Conservation (phyloP, 768 basidiomycete genomes). For the Lentinula raphanica region DNA sequence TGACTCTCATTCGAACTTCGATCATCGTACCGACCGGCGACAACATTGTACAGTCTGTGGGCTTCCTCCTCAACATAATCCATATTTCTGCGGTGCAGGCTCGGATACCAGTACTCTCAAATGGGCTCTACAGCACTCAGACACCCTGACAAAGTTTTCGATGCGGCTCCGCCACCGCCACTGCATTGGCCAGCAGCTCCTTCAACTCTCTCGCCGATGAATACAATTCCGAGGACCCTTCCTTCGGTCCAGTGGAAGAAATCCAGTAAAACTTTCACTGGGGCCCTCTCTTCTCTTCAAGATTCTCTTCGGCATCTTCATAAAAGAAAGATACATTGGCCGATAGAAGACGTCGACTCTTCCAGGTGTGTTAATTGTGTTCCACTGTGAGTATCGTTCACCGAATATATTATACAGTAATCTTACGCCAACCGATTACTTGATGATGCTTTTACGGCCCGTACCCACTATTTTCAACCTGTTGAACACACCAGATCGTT, state of each 20-base stretch:
- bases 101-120: too few species aligned
- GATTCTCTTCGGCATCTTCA: neutral
- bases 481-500: constrained; percentile 9
- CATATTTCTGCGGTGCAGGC: too few species aligned
- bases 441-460: constrained; percentile 11
- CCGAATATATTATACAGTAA: neutral
- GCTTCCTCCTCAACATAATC: too few species aligned
- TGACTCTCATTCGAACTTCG: too few species aligned
- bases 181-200: neutral
- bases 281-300: neutral
- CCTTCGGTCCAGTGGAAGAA: neutral
- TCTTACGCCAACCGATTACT: constrained; percentile 11
- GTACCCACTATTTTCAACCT: constrained; percentile 16
- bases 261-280: neutral
- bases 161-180: neutral
- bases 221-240: neutral
- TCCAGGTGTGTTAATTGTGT: neutral
- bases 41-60: too few species aligned
- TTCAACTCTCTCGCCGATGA: neutral
- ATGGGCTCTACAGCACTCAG: neutral
- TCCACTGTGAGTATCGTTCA: too few species aligned
- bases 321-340: neutral
- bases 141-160: neutral
- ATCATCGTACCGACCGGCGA: too few species aligned
- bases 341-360: neutral